Evolutionary conservation across 2,329 filamentous ascomycete species (phyloP), one percentile per base, ranked within the genome.

Genomic region (Botrytis pseudocinerea): DNA sequence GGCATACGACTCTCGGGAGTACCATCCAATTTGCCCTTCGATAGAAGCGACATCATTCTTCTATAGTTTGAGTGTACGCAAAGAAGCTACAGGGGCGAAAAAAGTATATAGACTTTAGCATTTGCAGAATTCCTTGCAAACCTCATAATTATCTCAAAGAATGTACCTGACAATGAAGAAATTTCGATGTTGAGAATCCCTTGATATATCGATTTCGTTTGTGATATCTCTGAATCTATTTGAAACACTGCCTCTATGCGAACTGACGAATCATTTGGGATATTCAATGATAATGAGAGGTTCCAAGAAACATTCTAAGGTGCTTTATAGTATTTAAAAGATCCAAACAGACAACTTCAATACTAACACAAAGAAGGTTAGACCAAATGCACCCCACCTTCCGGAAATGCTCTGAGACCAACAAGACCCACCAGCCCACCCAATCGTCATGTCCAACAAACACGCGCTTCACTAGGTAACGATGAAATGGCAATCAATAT

Each of bases 391-490:
- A 61, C 68, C 68, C 68, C 68, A 70, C 68, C 68, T 62, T 61
- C 38, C 38, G 28, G 16, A 61, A 46, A 54, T 51, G 12, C 64
- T 44, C 12, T 54, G 28, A 42, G 66, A 71, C 63, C 51, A 57
- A 28, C 51, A 57, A 57, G 51, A 57, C 51, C 51, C 51, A 28
- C 51, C 65, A 28, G 9, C 14, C 51, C 51, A 57, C 51, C 70
- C 70, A 61, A 46, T 42, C 25, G 35, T 68, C 25, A 64, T 57
- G 46, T 68, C 48, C 64, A 68, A 68, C 64, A 54, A 66, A 66
- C 64, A 68, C 60, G 25, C 48, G 48, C 48, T 54, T n/a, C 46
- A n/a, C n/a, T 42, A 54, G 48, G 25, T 54, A 35, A 28, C 40
- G 35, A 42, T 68, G 48, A 57, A 42, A 57, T 68, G 35, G 22